Base-by-base conservation (phyloP, 345 rosid species). In the Acer campestre region DNA sequence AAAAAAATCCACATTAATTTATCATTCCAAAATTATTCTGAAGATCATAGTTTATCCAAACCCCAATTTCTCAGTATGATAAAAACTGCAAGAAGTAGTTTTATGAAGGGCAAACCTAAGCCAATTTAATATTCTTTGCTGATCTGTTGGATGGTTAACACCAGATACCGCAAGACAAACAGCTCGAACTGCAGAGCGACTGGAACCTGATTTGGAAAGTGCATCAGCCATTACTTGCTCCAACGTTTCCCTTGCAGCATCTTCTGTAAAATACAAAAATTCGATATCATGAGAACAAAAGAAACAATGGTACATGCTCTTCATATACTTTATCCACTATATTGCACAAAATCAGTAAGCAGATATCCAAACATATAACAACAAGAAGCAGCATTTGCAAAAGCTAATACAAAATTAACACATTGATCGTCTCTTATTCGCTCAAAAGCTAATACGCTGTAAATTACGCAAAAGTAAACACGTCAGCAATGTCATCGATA, bases 101-200 rank as follows among this genome's bases (percentile, higher is more conserved):
- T 18, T 55, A 46, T 35, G 38, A 62, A n/a, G 64, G 58, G 46
- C 85, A 68, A 75, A 92, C 99, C 99, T 94, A 75, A 96, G 94
- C 99, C 98, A 96, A 67, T 75, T 80, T 76, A 90, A 73, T 61
- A 94, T 83, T 80, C 95, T 85, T 79, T 87, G 86, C 86, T 92
- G 90, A 83, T 96, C 99, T 4, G 94, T 88, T 61, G 95, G 93
- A 82, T 92, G 98, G 76, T 96, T 93, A 35, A 96, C 99, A 79
- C 98, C 99, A 63, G 99, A 92, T 64, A 96, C 95, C 3, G 94
- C 97, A 79, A 95, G 89, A 83, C 97, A 95, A 69, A 95, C 97
- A 82, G 95, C 94, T 4, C 85, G 86, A 53, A 95, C 98, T 29
- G 88, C 86, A 67, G 95, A 88, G 68, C 88, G 84, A 71, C 75